Percentiles rank a stretch among this genome's conserved stretches.
Conservation (phyloP, 129 eudicot genomes). For the Tanacetum coccineum region DNA sequence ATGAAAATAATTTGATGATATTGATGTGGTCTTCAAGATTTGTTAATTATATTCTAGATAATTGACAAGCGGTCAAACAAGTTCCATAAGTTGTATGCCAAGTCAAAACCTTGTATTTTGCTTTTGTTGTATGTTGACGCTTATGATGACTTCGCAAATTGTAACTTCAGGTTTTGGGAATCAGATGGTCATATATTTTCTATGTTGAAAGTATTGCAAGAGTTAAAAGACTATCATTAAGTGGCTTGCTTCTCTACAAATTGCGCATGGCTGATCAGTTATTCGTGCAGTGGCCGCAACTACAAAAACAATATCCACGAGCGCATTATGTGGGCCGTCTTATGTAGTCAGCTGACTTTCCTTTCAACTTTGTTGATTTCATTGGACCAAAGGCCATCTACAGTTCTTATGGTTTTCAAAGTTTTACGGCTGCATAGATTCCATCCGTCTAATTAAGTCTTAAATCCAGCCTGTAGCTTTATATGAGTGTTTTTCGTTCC, state of each 20-base stretch:
- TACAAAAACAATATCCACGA: constrained; percentile 63
- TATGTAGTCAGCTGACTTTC: constrained; percentile 37
- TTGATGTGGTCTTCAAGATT: background rate
- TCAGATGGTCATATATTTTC: constrained; percentile 85
- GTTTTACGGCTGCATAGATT: background rate
- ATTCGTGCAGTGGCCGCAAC: constrained; percentile 92
- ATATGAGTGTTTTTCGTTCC: no score
- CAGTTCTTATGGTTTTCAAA: background rate
- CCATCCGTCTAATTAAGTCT: background rate
- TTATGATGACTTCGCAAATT: background rate
- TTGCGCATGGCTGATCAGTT: constrained; percentile 77
- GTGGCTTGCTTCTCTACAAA: constrained; percentile 81
- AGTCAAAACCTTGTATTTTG: background rate
- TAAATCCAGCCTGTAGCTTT: constrained; percentile 7
- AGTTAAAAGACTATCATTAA: constrained; percentile 73
- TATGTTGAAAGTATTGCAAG: constrained; percentile 96
- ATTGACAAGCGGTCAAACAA: background rate
- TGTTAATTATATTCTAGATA: background rate
- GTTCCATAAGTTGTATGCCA: constrained; percentile 3
- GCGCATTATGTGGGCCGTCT: constrained; percentile 81
- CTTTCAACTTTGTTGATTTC: background rate
- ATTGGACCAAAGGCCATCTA: background rate
- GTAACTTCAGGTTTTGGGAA: constrained; percentile 56
- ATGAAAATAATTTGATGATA: background rate
- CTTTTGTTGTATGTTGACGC: background rate